phyloP scores from a whole-genome alignment of 2,329 filamentous ascomycete genomes.

The Penicillium sp. region DNA sequence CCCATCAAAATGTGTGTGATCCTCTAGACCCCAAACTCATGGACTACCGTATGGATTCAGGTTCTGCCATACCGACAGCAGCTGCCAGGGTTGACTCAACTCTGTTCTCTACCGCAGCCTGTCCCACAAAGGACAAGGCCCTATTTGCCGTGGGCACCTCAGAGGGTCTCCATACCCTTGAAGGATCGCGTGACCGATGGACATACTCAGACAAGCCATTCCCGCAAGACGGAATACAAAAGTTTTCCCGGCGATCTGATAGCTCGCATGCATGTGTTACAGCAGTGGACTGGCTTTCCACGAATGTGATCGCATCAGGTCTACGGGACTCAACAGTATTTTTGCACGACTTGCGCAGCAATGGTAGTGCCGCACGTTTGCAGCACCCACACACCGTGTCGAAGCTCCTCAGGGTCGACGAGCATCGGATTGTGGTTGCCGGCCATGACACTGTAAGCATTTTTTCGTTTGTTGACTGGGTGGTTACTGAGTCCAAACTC shows the following conservation, averaged over 20 bases:
- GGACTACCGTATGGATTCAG: conserved; percentile 24
- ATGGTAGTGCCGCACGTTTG: conserved; percentile 31
- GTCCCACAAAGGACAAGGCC: conserved; percentile 29
- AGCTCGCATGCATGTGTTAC: conserved; percentile 31
- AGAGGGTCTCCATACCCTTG: conserved; percentile 35
- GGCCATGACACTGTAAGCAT: conserved; percentile 33
- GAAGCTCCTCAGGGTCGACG: conserved; percentile 38
- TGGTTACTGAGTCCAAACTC: neutral
- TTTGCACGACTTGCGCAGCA: conserved; percentile 38
- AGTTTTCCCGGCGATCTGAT: conserved; percentile 13
- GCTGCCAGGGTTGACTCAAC: conserved; percentile 12
- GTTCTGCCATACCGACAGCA: conserved; percentile 22
- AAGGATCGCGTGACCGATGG: conserved; percentile 31
- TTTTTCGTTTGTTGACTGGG: neutral
- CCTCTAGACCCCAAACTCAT: neutral
- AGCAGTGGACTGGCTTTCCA: conserved; percentile 41
- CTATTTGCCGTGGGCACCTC: conserved; percentile 42
- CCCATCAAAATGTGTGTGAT: neutral
- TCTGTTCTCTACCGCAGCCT: conserved; percentile 39
- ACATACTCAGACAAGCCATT: conserved; percentile 29
- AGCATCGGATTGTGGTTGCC: conserved; percentile 36
- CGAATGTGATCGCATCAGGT: conserved; percentile 38
- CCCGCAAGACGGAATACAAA: conserved; percentile 6
- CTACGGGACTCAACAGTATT: conserved; percentile 35
- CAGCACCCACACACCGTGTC: conserved; percentile 36